A percentile compares a stretch with the other conserved stretches of the same genome.
These are phyloP conservation scores for Lumnitzera racemosa DNA, from an alignment of 345 rosid species.

Conservation along the genomic window DNA sequence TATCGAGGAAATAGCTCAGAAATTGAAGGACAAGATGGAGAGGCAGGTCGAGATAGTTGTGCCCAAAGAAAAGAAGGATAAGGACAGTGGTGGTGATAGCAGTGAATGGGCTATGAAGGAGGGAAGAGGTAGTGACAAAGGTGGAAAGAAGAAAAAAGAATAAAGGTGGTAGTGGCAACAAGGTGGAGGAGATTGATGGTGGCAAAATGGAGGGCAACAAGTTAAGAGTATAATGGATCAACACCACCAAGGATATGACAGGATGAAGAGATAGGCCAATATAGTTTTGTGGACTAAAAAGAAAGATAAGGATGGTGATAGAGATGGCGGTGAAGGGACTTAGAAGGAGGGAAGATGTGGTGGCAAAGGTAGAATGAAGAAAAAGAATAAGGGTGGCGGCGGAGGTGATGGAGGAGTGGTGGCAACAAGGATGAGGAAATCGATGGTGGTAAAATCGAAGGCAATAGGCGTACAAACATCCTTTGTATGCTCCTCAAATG, in stretches of 20 bases:
- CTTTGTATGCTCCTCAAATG: conserved; percentile 12
- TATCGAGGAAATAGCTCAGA: conserved; percentile 36
- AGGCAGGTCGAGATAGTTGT: conserved; percentile 48
- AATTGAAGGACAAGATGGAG: conserved; percentile 50
- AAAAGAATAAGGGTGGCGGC: no score
- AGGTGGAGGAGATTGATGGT: neutral
- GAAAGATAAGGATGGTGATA: no score
- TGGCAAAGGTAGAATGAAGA: no score
- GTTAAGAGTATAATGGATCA: conserved; percentile 2
- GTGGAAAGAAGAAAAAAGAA: conserved; percentile 17
- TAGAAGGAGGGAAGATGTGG: no score
- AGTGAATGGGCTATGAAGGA: conserved; percentile 6
- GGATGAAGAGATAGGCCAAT: no score
- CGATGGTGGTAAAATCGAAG: no score
- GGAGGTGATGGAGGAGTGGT: no score
- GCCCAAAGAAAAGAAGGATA: conserved; percentile 43
- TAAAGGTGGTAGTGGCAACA: conserved; percentile 13
- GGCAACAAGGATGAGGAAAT: no score
- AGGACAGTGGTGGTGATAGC: conserved; percentile 5
- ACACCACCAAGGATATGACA: neutral
- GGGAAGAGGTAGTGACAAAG: conserved; percentile 16
- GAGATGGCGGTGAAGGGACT: no score
- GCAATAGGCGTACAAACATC: neutral
- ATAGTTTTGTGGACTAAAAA: no score
- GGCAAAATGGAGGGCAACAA: neutral